Percentiles rank a stretch among this genome's conserved stretches.
These are phyloP conservation scores for Oxytropis ochrocephala DNA, from an alignment of 306 rosid species.

Conservation along the genomic window DNA sequence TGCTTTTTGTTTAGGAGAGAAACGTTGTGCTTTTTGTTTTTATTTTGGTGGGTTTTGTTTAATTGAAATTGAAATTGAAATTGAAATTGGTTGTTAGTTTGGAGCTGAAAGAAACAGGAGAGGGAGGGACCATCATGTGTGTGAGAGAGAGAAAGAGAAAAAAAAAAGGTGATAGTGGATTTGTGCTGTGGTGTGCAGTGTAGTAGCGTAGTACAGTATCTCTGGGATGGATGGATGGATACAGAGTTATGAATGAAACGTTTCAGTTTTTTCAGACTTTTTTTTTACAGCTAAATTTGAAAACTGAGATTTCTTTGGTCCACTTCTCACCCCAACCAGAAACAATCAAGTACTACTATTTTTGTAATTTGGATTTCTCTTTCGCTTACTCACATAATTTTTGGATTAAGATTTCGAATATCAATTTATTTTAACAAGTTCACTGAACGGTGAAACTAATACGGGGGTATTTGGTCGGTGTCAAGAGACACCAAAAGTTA, in stretches of 20 bases:
- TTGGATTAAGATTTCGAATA: not conserved
- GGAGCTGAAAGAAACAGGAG: not conserved
- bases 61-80: not conserved
- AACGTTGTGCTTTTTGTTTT: slow-evolving; percentile 15
- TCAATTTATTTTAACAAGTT: no score
- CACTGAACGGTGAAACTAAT: no score
- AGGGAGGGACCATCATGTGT: slow-evolving; percentile 14
- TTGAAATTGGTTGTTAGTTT: slow-evolving; percentile 10
- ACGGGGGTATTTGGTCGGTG: no score
- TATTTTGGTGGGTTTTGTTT: not conserved
- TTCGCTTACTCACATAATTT: not conserved
- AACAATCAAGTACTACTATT: not conserved
- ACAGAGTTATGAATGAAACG: slow-evolving; percentile 21
- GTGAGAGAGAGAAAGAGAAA: not conserved
- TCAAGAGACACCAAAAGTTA: no score
- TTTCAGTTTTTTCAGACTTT: slow-evolving; percentile 25
- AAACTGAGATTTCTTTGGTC: slow-evolving; percentile 33
- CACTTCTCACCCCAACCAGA: slow-evolving; percentile 4
- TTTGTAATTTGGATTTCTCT: not conserved
- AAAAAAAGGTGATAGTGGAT: not conserved
- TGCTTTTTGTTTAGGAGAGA: slow-evolving; percentile 28
- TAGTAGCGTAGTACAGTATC: not conserved
- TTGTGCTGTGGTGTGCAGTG: not conserved
- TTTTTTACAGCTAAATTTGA: slow-evolving; percentile 11
- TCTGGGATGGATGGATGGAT: slow-evolving; percentile 10